phyloP scores from a whole-genome alignment of 2,329 filamentous ascomycete genomes.

The Scedosporium apiospermum region DNA sequence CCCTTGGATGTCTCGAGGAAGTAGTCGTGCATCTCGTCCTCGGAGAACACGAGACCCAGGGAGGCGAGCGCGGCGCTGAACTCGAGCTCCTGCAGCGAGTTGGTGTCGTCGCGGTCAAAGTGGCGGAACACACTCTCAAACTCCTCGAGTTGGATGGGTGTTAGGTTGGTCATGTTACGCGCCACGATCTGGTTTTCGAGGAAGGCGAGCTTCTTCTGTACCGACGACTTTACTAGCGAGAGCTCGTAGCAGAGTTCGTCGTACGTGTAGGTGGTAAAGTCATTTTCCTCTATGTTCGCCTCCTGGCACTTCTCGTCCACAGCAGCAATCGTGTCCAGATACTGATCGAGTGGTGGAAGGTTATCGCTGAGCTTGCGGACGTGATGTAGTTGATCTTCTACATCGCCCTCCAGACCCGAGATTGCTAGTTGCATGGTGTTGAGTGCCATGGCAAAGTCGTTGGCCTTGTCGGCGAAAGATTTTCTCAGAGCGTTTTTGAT shows the following conservation, averaged over 20 bases:
- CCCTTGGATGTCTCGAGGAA: conserved; percentile 80
- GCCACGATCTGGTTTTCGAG: conserved; percentile 98
- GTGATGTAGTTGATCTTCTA: conserved; percentile 87
- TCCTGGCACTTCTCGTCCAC: conserved; percentile 86
- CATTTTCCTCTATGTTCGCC: conserved; percentile 98
- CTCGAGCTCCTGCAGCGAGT: conserved; percentile 84
- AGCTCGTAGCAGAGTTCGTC: conserved; percentile 94
- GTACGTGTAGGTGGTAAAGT: conserved; percentile 98
- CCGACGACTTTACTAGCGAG: conserved; percentile 79
- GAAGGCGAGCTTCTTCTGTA: conserved; percentile 93
- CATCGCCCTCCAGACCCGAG: conserved; percentile 91
- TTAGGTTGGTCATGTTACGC: conserved; percentile 96
- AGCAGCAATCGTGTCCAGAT: conserved; percentile 75
- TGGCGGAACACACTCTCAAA: conserved; percentile 98
- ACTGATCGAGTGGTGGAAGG: conserved; percentile 80
- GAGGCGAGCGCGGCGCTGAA: conserved; percentile 95
- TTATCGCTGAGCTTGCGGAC: conserved; percentile 79
- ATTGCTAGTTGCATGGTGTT: conserved; percentile 93
- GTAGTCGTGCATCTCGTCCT: conserved; percentile 95
- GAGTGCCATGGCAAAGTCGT: conserved; percentile 90
- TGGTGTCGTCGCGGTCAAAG: conserved; percentile 89
- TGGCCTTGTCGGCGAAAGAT: conserved; percentile 95
- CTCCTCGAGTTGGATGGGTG: conserved; percentile 94
- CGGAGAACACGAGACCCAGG: conserved; percentile 88
- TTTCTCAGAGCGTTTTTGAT: conserved; percentile 93